Percentiles rank a stretch among this genome's conserved stretches.
phyloP scores from a whole-genome alignment of 164 flowering plant genomes.

The Annona squamosa region DNA sequence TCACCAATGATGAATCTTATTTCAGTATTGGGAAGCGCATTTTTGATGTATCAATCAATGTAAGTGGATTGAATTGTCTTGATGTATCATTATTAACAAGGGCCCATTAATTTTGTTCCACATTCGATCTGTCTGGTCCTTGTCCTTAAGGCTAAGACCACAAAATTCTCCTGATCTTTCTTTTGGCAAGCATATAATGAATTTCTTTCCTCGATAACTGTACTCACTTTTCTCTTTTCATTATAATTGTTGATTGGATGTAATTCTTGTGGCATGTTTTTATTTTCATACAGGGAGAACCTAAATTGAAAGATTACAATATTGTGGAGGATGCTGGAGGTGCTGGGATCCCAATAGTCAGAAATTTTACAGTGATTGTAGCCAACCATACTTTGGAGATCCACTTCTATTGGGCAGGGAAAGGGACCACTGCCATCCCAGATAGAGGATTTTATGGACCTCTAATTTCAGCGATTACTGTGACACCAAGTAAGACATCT shows the following conservation, averaged over 20 bases:
- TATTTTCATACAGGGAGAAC: conserved; percentile 26
- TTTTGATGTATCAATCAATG: conserved; percentile 81
- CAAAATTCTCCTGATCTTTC: background rate
- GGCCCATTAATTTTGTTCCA: no score
- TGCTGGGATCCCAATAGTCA: conserved; percentile 27
- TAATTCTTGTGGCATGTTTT: background rate
- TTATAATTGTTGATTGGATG: background rate
- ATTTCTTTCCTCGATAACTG: background rate
- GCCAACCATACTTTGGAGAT: conserved; percentile 58
- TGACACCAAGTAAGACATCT: conserved; percentile 62
- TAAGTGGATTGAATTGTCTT: conserved; percentile 10
- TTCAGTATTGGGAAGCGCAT: conserved; percentile 56
- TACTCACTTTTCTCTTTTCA: no score
- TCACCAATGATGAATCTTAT: conserved; percentile 36
- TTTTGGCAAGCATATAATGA: background rate
- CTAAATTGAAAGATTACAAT: conserved; percentile 41
- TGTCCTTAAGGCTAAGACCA: no score
- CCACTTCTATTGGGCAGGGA: conserved; percentile 78
- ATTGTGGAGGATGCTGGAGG: conserved; percentile 58
- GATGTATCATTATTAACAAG: background rate
- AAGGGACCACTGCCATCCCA: conserved; percentile 69
- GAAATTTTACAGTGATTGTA: conserved; percentile 30
- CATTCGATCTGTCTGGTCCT: no score
- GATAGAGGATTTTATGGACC: conserved; percentile 73
- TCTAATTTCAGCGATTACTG: conserved; percentile 68